Evolutionary conservation across 78 protist species (phyloP).

Genomic region (Dictyostelium capitatum): DNA sequence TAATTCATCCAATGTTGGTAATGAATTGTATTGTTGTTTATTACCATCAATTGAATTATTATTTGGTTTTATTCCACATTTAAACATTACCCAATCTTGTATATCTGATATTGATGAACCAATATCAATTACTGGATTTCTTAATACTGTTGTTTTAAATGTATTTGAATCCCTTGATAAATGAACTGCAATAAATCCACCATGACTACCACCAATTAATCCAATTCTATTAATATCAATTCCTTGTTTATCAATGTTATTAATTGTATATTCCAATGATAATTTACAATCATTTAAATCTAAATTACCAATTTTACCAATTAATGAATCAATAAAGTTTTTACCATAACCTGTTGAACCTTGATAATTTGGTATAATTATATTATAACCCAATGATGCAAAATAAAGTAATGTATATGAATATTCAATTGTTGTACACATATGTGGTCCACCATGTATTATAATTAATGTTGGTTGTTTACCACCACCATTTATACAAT

Average conservation of each 20-base stretch:
- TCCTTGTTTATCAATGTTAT: background rate
- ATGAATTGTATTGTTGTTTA: background rate
- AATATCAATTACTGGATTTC: slow-evolving; percentile 80
- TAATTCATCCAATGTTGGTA: slow-evolving; percentile 33
- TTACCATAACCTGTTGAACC: slow-evolving; percentile 78
- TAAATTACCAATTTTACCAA: slow-evolving; percentile 14
- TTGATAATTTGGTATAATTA: slow-evolving; percentile 43
- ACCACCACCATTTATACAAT: background rate
- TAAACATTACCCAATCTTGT: slow-evolving; percentile 74
- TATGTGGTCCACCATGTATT: slow-evolving; percentile 80
- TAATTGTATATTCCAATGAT: slow-evolving; percentile 8
- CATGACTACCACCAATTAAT: slow-evolving; percentile 65
- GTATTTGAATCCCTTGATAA: background rate
- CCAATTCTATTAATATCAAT: background rate
- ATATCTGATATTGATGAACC: slow-evolving; percentile 41
- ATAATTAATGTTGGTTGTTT: slow-evolving; percentile 16
- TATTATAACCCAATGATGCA: slow-evolving; percentile 41
- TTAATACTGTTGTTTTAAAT: slow-evolving; percentile 28
- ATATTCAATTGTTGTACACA: slow-evolving; percentile 1
- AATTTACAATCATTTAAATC: slow-evolving; percentile 42
- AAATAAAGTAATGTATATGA: background rate
- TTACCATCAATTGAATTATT: background rate
- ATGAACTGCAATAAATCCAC: slow-evolving; percentile 65
- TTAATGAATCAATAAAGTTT: slow-evolving; percentile 34
- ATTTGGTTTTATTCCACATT: slow-evolving; percentile 21